Base-by-base conservation (phyloP, 129 eudicot genomes). In the Lactuca sativa region DNA sequence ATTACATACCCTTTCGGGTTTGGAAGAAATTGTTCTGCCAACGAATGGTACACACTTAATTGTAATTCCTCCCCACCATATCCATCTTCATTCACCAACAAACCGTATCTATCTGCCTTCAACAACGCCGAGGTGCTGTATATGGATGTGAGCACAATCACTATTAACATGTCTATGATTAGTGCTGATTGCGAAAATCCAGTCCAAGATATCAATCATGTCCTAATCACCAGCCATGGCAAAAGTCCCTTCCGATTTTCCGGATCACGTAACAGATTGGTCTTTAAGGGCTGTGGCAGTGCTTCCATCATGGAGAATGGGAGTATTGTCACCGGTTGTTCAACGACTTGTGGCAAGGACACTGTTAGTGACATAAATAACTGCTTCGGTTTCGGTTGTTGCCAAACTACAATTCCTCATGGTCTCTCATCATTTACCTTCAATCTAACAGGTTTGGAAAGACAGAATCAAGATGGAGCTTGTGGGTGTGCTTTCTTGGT, bases 321-420 rank as follows among this genome's bases (percentile, higher is more conserved):
- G 17, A 63, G 16, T 40, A 32, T 41, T 4, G 36, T 69, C 6
- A 7, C 34, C 17, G 48, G 32, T 9, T 62, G 67, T 62, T 62
- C 67, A 7, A n/a, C 67, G 2, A 62, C 31, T 7, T 62, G 67
- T 37, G 1, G 14, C 13, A 55, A 43, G 11, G 10, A 43, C 14
- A 30, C 7, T 4, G 5, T 4, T 47, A 44, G 21, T 31, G 40
- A 12, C 32, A 1, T 1, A 25, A 61, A 30, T 10, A 6, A 9
- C 4, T 73, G 77, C 34, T 21, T 30, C 10, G 77, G 77, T 7
- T 7, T 73, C 70, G 30, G 34, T 18, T 73, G 77, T 52, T 73
- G 77, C 4, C 53, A 73, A 49, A 15, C 77, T 2, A 33, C 38
- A 16, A 12, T 73, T 62, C 77, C 77, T 17, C 34, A 49, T 51